Evolutionary conservation across 371 early-diverging fungal genomes (phyloP).

Genomic region (Nematocida ausubeli): DNA sequence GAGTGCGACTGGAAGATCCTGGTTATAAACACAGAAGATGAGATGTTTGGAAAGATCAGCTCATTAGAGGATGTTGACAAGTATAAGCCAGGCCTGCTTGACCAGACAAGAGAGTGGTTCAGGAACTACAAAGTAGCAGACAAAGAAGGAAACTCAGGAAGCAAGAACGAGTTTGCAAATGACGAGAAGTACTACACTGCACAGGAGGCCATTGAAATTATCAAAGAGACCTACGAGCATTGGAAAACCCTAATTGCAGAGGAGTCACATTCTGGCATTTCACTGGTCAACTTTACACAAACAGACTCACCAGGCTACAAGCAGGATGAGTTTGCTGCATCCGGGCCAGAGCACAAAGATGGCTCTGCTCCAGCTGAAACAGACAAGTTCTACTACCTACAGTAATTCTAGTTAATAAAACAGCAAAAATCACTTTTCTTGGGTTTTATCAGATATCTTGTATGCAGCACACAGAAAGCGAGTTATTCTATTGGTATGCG

Average conservation of each 20-base stretch:
- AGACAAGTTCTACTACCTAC: slow-evolving; percentile 29
- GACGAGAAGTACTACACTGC: slow-evolving; percentile 79
- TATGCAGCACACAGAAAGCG: too few relatives aligned
- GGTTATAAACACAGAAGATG: slow-evolving; percentile 87
- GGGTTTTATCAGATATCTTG: too few relatives aligned
- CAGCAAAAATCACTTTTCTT: background rate
- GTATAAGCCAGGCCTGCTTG: slow-evolving; percentile 83
- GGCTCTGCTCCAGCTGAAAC: slow-evolving; percentile 3
- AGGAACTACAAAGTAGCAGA: slow-evolving; percentile 91
- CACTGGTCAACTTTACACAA: slow-evolving; percentile 19
- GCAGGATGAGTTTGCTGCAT: background rate
- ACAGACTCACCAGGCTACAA: slow-evolving; percentile 28
- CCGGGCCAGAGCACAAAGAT: background rate
- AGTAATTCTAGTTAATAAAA: background rate
- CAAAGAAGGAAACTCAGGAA: slow-evolving; percentile 77
- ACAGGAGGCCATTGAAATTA: slow-evolving; percentile 77
- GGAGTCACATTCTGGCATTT: slow-evolving; percentile 79
- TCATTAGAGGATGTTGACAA: slow-evolving; percentile 91
- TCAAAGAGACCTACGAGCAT: slow-evolving; percentile 84
- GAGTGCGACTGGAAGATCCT: slow-evolving; percentile 99
- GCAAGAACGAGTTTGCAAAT: slow-evolving; percentile 92
- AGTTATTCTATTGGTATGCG: too few relatives aligned
- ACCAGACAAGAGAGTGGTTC: slow-evolving; percentile 94
- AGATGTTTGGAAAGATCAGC: slow-evolving; percentile 80
- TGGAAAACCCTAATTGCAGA: slow-evolving; percentile 76